phyloP scores from a whole-genome alignment of 352 stramenopile genomes.

The Pythium chondricola region DNA sequence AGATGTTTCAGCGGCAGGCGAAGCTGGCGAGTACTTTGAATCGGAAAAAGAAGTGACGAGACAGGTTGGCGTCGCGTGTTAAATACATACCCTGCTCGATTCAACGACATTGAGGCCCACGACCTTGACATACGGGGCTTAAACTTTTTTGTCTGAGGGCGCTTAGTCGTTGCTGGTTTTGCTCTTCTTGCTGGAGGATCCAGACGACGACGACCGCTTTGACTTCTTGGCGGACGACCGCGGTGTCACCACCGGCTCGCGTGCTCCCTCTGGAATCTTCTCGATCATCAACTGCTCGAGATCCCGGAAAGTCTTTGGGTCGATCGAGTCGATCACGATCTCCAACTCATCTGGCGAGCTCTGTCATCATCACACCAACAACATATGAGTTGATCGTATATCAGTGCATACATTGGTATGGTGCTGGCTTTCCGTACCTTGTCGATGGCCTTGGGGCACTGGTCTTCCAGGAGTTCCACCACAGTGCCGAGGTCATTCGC shows the following conservation, averaged over 20 bases:
- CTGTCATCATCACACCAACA: no score
- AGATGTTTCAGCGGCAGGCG: conserved; percentile 40
- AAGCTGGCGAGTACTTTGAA: conserved; percentile 46
- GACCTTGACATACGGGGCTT: no score
- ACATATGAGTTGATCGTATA: no score
- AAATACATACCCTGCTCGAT: no score
- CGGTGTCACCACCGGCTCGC: conserved; percentile 50
- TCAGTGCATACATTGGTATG: no score
- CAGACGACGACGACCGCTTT: conserved; percentile 17
- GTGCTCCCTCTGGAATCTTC: conserved; percentile 60
- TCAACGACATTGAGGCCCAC: no score
- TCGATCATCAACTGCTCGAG: conserved; percentile 77
- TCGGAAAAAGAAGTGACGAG: conserved; percentile 27
- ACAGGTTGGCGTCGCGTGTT: not conserved
- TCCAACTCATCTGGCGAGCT: conserved; percentile 84
- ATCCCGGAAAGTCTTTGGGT: conserved; percentile 85
- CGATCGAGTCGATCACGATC: conserved; percentile 84
- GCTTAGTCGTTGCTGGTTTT: conserved; percentile 30
- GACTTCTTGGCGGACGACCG: conserved; percentile 47
- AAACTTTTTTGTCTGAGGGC: not conserved
- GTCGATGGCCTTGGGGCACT: conserved; percentile 80
- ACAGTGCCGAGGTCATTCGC: conserved; percentile 66
- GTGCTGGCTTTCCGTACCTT: no score
- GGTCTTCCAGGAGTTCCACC: conserved; percentile 77
- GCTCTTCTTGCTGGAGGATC: conserved; percentile 41